Evolutionary conservation across 352 stramenopile genomes (phyloP).

Genomic region (Globisporangium nunn): DNA sequence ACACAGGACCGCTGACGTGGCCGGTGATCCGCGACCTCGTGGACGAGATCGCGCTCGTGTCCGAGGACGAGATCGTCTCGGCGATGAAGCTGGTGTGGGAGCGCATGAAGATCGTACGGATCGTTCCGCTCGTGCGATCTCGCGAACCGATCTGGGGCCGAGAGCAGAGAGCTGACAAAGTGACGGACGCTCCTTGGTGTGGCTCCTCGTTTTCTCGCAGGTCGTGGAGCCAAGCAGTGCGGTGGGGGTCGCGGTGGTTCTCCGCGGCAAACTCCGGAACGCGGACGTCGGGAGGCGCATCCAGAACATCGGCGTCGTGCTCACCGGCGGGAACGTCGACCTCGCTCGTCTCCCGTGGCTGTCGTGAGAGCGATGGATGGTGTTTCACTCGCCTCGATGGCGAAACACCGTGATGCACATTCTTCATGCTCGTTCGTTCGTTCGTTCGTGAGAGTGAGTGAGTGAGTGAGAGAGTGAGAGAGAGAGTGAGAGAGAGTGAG

Average conservation of each 20-base stretch:
- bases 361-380: not conserved
- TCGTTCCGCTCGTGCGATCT: no score
- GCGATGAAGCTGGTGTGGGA: constrained; percentile 85
- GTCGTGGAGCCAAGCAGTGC: constrained; percentile 66
- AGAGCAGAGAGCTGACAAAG: no score
- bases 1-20: constrained; percentile 23
- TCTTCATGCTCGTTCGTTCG: no score
- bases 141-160: no score
- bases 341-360: constrained; percentile 53
- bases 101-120: constrained; percentile 77
- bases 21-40: constrained; percentile 84
- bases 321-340: constrained; percentile 62
- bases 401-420: no score
- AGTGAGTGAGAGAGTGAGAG: no score
- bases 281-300: not conserved
- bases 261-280: constrained; percentile 38
- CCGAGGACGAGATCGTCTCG: constrained; percentile 76
- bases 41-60: constrained; percentile 81
- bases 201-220: constrained; percentile 15
- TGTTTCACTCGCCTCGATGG: no score
- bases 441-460: no score
- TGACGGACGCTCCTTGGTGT: not conserved
- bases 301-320: constrained; percentile 48
- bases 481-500: no score
- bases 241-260: constrained; percentile 31